Evolutionary conservation across 768 basidiomycete species (phyloP).

Genomic region (Russula sp.): DNA sequence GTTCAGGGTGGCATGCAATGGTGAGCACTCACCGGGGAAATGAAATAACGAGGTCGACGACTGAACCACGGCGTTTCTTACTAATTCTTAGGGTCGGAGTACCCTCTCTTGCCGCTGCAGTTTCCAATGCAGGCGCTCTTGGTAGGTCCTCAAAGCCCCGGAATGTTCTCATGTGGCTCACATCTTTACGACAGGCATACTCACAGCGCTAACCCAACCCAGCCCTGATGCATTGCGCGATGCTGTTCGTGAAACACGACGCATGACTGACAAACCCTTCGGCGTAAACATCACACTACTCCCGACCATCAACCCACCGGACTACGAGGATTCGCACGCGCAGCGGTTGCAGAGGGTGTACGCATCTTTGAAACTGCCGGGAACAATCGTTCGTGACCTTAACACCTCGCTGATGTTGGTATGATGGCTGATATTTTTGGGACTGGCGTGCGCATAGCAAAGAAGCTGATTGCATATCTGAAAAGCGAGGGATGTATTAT

Average conservation of each 20-base stretch:
- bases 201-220: slow-evolving; percentile 89
- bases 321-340: slow-evolving; percentile 80
- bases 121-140: slow-evolving; percentile 80
- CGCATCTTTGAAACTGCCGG: slow-evolving; percentile 91
- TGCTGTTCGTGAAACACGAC: slow-evolving; percentile 76
- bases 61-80: neutral
- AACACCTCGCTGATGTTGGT: neutral
- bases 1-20: slow-evolving; percentile 93
- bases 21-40: slow-evolving; percentile 39
- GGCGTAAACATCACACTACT: slow-evolving; percentile 87
- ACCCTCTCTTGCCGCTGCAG: slow-evolving; percentile 69
- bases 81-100: slow-evolving; percentile 70
- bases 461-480: slow-evolving; percentile 73
- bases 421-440: slow-evolving; percentile 2
- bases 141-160: slow-evolving; percentile 42
- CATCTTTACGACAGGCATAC: slow-evolving; percentile 50
- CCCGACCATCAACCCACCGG: slow-evolving; percentile 89
- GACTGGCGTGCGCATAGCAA: slow-evolving; percentile 49
- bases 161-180: neutral
- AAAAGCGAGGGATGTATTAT: slow-evolving; percentile 76
- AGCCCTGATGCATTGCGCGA: slow-evolving; percentile 73
- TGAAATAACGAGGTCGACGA: neutral
- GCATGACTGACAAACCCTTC: slow-evolving; percentile 69
- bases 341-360: slow-evolving; percentile 84
- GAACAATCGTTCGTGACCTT: slow-evolving; percentile 64